These are phyloP conservation scores for Dalbergia cultrata DNA, from an alignment of 306 rosid species.

Conservation along the genomic window DNA sequence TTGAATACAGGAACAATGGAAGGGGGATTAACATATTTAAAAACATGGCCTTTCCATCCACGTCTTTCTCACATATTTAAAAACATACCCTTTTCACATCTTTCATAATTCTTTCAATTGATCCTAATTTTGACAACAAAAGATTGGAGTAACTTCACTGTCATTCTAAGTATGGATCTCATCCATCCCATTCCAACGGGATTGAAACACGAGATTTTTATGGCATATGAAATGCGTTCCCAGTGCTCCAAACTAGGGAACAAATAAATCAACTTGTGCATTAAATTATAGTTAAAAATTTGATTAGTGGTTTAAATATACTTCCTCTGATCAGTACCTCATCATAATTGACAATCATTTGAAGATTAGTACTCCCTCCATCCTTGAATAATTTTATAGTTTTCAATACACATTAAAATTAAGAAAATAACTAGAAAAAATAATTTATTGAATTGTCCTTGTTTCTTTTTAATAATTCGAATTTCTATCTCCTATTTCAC, in stretches of 20 bases:
- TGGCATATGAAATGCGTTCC: conserved; percentile 39
- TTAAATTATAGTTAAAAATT: conserved; percentile 34
- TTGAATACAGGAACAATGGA: background rate
- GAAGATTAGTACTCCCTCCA: background rate
- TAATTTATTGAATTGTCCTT: too few species aligned
- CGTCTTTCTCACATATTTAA: background rate
- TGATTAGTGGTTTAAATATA: conserved; percentile 32
- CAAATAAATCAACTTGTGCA: conserved; percentile 46
- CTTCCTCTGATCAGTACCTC: conserved; percentile 32
- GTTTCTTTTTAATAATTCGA: too few species aligned
- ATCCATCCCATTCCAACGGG: conserved; percentile 24
- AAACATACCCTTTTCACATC: too few species aligned
- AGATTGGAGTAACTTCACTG: conserved; percentile 45
- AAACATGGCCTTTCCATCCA: conserved; percentile 20
- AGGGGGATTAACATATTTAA: conserved; percentile 27
- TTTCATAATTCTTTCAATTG: conserved; percentile 11
- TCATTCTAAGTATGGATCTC: conserved; percentile 15
- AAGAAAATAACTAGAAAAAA: too few species aligned
- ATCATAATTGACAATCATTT: conserved; percentile 31
- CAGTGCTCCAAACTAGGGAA: conserved; percentile 36
- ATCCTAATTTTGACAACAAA: conserved; percentile 10
- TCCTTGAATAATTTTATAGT: too few species aligned
- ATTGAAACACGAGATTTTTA: conserved; percentile 12
- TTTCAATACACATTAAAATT: too few species aligned
- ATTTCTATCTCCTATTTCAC: rapidly evolving